A percentile compares a stretch with the other conserved stretches of the same genome.
Conservation (phyloP, 495 filamentous ascomycete genomes). For the Cenococcum geophilum region DNA sequence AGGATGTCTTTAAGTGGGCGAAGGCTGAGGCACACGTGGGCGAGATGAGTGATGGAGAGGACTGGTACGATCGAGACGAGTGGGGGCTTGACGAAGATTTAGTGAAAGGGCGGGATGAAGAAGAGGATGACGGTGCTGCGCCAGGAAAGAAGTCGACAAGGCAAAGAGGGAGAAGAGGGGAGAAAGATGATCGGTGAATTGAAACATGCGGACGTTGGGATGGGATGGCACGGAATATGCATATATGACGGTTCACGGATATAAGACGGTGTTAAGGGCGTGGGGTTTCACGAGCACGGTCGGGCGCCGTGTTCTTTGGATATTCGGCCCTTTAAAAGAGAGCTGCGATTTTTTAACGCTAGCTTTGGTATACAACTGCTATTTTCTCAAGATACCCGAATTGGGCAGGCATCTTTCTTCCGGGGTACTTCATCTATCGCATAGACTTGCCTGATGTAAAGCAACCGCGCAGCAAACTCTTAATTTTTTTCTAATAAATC, state of each 20-base stretch:
- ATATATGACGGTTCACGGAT: background rate
- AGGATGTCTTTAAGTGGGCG: constrained; percentile 73
- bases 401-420: constrained; percentile 1
- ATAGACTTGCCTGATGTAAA: too few relatives aligned
- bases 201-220: background rate
- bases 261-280: constrained; percentile 1
- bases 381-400: constrained; percentile 1
- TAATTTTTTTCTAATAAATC: too few relatives aligned
- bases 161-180: constrained; percentile 20
- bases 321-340: too few relatives aligned
- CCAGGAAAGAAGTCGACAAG: constrained; percentile 30
- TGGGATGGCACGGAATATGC: background rate
- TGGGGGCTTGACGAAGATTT: constrained; percentile 81
- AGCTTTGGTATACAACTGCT: background rate
- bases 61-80: constrained; percentile 90
- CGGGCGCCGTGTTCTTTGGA: background rate
- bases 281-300: background rate
- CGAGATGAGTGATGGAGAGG: constrained; percentile 83
- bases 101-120: constrained; percentile 87
- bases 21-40: constrained; percentile 88
- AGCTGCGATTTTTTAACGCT: background rate
- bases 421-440: background rate
- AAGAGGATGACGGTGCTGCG: constrained; percentile 48
- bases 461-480: too few relatives aligned
- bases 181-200: constrained; percentile 23